Evolutionary conservation across 2,329 filamentous ascomycete genomes (phyloP).

Genomic region (Ophidiomyces ophidiicola): DNA sequence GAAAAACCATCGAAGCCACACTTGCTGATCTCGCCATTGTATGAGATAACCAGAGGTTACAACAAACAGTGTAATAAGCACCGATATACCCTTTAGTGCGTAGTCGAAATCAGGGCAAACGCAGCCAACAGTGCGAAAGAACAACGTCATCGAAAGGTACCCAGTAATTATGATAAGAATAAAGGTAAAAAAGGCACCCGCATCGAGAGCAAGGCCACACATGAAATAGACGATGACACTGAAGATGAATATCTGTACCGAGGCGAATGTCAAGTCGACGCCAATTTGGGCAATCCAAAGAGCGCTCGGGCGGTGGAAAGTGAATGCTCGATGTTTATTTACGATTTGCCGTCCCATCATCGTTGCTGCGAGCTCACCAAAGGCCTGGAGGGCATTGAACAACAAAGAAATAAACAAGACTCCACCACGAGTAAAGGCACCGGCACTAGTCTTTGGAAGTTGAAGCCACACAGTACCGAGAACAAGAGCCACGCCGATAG

Average conservation of each 20-base stretch:
- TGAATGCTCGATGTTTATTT: conserved; percentile 77
- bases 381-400: conserved; percentile 71
- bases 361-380: conserved; percentile 67
- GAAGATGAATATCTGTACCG: conserved; percentile 61
- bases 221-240: conserved; percentile 79
- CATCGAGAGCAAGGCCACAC: conserved; percentile 62
- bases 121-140: conserved; percentile 72
- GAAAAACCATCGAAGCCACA: conserved; percentile 74
- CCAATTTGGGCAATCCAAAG: conserved; percentile 65
- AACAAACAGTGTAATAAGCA: conserved; percentile 57
- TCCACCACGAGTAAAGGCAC: conserved; percentile 67
- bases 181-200: conserved; percentile 76
- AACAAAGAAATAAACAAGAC: conserved; percentile 78
- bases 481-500: conserved; percentile 64
- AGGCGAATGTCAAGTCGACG: conserved; percentile 71
- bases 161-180: conserved; percentile 65
- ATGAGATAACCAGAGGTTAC: conserved; percentile 37
- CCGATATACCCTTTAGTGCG: conserved; percentile 68
- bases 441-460: conserved; percentile 48
- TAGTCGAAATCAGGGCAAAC: conserved; percentile 68
- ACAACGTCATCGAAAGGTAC: conserved; percentile 70
- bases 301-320: conserved; percentile 80
- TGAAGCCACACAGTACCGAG: conserved; percentile 74
- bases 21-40: conserved; percentile 39
- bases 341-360: conserved; percentile 86